A percentile compares a stretch with the other conserved stretches of the same genome.
Evolutionary conservation across 345 rosid genomes (phyloP).

Genomic region (Citrus sp.): DNA sequence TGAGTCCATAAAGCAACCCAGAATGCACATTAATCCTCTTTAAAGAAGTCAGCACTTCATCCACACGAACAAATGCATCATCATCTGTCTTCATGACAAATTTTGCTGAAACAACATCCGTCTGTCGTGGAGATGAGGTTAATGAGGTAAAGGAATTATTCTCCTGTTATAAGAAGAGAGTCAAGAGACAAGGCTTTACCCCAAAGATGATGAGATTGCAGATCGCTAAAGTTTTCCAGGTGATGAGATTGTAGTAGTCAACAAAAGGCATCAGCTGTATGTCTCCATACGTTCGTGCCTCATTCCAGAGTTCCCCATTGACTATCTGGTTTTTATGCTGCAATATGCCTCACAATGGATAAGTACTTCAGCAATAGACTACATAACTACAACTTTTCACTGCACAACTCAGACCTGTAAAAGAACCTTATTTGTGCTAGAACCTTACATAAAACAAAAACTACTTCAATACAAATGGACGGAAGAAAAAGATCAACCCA

Average conservation of each 20-base stretch:
- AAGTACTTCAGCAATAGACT: slow-evolving; percentile 14
- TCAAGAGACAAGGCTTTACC: slow-evolving; percentile 47
- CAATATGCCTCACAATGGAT: slow-evolving; percentile 26
- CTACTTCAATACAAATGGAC: background rate
- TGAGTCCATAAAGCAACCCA: slow-evolving; percentile 85
- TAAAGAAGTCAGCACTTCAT: slow-evolving; percentile 75
- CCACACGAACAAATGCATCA: slow-evolving; percentile 94
- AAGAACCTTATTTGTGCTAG: background rate
- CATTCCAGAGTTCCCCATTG: slow-evolving; percentile 91
- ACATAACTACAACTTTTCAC: background rate
- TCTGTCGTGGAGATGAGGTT: slow-evolving; percentile 43
- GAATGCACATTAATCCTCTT: slow-evolving; percentile 46
- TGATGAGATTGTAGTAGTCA: slow-evolving; percentile 93
- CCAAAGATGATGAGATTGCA: slow-evolving; percentile 97
- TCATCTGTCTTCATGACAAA: slow-evolving; percentile 97
- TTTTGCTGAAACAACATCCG: slow-evolving; percentile 72
- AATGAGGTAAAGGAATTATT: slow-evolving; percentile 21
- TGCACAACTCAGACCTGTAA: background rate
- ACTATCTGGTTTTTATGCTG: slow-evolving; percentile 95
- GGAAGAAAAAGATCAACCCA: slow-evolving; percentile 2
- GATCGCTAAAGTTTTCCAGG: slow-evolving; percentile 95
- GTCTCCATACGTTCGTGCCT: slow-evolving; percentile 79
- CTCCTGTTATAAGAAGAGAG: slow-evolving; percentile 6
- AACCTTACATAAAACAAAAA: background rate
- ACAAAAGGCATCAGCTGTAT: slow-evolving; percentile 97